These are phyloP conservation scores for Fusarium sp. DNA, from an alignment of 2,329 filamentous ascomycete species.

Conservation along the genomic window DNA sequence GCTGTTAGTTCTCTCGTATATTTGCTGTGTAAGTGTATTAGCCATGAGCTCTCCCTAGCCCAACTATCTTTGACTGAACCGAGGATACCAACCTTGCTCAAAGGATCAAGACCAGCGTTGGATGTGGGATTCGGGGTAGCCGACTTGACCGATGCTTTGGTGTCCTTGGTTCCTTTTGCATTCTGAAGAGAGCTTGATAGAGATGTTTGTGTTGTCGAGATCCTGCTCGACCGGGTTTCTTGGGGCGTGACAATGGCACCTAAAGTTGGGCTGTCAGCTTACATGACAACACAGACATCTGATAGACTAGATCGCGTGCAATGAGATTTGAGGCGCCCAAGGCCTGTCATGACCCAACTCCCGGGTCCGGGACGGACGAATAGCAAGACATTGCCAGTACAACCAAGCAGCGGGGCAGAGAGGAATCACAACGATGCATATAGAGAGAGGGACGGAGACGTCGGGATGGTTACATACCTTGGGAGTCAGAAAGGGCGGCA, in stretches of 20 bases:
- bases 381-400: slow-evolving; percentile 6
- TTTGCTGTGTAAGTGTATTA: slow-evolving; percentile 47
- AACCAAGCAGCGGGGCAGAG: not conserved
- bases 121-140: slow-evolving; percentile 38
- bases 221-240: slow-evolving; percentile 39
- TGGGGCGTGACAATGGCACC: slow-evolving; percentile 37
- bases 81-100: slow-evolving; percentile 49
- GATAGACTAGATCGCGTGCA: not conserved
- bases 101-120: slow-evolving; percentile 49
- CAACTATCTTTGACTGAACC: not conserved
- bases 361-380: slow-evolving; percentile 1
- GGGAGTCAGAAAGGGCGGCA: slow-evolving; percentile 43
- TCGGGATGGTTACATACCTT: slow-evolving; percentile 41
- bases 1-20: slow-evolving; percentile 52
- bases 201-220: slow-evolving; percentile 44
- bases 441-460: not conserved
- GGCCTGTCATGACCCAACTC: not conserved
- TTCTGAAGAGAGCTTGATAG: slow-evolving; percentile 72
- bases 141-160: slow-evolving; percentile 42
- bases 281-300: slow-evolving; percentile 21
- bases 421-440: not conserved
- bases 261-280: slow-evolving; percentile 40
- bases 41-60: not conserved
- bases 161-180: slow-evolving; percentile 49
- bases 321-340: not conserved